Percentiles rank a stretch among this genome's conserved stretches.
Conservation (phyloP, 1,284 basidiomycete species). For the Cystobasidium pallidum region DNA sequence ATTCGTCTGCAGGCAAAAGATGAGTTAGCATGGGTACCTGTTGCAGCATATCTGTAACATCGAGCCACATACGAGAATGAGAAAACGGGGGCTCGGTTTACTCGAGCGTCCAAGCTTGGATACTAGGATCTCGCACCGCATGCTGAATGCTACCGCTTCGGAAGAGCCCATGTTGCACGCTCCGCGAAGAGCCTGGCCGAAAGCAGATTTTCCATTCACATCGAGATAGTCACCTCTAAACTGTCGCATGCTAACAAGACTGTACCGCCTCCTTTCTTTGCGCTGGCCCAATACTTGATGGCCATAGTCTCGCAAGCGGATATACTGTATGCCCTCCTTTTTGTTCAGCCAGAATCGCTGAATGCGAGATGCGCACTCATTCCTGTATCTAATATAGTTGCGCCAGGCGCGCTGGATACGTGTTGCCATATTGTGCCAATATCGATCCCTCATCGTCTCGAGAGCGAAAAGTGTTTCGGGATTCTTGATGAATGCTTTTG, state of each 20-base stretch:
- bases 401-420: conserved; percentile 96
- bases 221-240: conserved; percentile 98
- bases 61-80: conserved; percentile 72
- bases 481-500: conserved; percentile 99
- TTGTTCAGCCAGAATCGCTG: conserved; percentile 99
- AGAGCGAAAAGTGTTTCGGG: conserved; percentile 98
- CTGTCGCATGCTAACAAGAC: conserved; percentile 88
- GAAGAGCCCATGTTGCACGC: conserved; percentile 70
- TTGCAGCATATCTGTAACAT: background rate
- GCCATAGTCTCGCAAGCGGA: conserved; percentile 87
- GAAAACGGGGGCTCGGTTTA: conserved; percentile 87
- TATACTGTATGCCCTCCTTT: conserved; percentile 87
- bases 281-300: conserved; percentile 87
- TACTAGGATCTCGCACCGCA: conserved; percentile 80
- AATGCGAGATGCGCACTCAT: conserved; percentile 92
- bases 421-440: conserved; percentile 99
- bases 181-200: conserved; percentile 76
- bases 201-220: conserved; percentile 73
- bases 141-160: conserved; percentile 84
- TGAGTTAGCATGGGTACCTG: background rate
- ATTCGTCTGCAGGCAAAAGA: conserved; percentile 66
- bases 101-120: conserved; percentile 86
- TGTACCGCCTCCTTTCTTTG: conserved; percentile 92
- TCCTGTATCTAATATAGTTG: conserved; percentile 91
- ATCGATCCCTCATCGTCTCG: conserved; percentile 97